These are phyloP conservation scores for Sodiomyces alkalinus DNA, from an alignment of 2,329 filamentous ascomycete species.

Conservation along the genomic window DNA sequence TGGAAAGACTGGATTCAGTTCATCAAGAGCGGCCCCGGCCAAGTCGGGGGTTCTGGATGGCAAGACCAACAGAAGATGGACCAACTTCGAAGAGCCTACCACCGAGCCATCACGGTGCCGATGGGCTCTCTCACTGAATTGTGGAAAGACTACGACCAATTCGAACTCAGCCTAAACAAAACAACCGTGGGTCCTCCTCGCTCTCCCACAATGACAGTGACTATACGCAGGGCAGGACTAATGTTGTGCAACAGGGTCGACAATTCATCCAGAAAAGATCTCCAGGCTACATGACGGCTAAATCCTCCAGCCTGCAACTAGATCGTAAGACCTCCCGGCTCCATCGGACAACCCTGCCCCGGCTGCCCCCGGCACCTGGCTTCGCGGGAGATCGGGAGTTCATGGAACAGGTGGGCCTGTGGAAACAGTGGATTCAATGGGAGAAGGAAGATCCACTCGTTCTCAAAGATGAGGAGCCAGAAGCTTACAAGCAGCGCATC, in stretches of 20 bases:
- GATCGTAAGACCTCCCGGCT: slow-evolving; percentile 74
- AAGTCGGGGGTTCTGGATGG: slow-evolving; percentile 75
- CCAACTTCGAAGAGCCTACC: slow-evolving; percentile 77
- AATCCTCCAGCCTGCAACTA: slow-evolving; percentile 78
- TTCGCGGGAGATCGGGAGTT: slow-evolving; percentile 83
- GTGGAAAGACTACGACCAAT: slow-evolving; percentile 97
- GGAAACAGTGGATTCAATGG: slow-evolving; percentile 91
- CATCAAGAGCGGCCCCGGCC: slow-evolving; percentile 74
- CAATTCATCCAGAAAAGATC: slow-evolving; percentile 92
- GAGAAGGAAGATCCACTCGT: slow-evolving; percentile 88
- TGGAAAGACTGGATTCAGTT: slow-evolving; percentile 96
- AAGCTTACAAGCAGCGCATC: slow-evolving; percentile 61
- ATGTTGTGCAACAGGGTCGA: slow-evolving; percentile 49
- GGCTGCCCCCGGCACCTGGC: slow-evolving; percentile 66
- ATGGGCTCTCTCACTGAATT: slow-evolving; percentile 68
- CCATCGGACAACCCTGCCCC: slow-evolving; percentile 61
- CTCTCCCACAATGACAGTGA: too few species aligned
- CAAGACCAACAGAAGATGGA: slow-evolving; percentile 99
- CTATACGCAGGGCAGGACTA: slow-evolving; percentile 1
- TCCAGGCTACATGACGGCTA: slow-evolving; percentile 88
- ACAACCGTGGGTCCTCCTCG: slow-evolving; percentile 58
- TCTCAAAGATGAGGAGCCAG: slow-evolving; percentile 64
- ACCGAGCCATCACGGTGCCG: slow-evolving; percentile 75
- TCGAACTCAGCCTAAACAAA: slow-evolving; percentile 90
- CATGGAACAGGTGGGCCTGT: slow-evolving; percentile 67